A percentile compares a stretch with the other conserved stretches of the same genome.
Evolutionary conservation across 345 rosid species (phyloP).

Genomic region (Odontarrhena argentea): DNA sequence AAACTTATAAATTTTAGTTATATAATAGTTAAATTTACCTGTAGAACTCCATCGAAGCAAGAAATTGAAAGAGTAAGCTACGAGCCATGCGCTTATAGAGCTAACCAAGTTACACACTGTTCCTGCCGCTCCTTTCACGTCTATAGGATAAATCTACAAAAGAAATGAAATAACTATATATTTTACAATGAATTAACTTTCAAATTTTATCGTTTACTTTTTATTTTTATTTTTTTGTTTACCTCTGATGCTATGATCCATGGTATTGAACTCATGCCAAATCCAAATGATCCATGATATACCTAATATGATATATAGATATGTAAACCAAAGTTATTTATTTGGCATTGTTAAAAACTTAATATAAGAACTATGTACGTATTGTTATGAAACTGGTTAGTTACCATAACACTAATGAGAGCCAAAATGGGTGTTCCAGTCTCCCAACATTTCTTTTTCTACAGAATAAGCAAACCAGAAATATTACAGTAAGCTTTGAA

Average conservation of each 20-base stretch:
- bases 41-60: slow-evolving; percentile 59
- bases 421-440: slow-evolving; percentile 35
- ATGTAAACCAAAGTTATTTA: neutral
- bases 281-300: slow-evolving; percentile 47
- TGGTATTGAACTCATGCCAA: slow-evolving; percentile 54
- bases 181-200: neutral
- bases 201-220: neutral
- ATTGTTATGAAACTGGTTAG: neutral
- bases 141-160: slow-evolving; percentile 53
- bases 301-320: slow-evolving; percentile 25
- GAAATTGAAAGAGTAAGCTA: slow-evolving; percentile 50
- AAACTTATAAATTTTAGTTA: too few species aligned
- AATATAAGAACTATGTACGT: too few species aligned
- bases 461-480: neutral
- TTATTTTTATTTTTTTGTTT: neutral
- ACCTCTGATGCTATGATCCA: slow-evolving; percentile 54
- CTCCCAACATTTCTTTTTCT: slow-evolving; percentile 55
- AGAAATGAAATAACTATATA: neutral
- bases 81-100: slow-evolving; percentile 56
- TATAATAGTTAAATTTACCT: slow-evolving; percentile 32
- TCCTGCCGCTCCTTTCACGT: slow-evolving; percentile 61
- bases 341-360: neutral
- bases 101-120: slow-evolving; percentile 51
- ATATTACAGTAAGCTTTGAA: neutral
- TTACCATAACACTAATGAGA: slow-evolving; percentile 41